Evolutionary conservation across 2,329 filamentous ascomycete genomes (phyloP), one percentile per base, ranked within the genome.

Genomic region (Pestalotiopsis sp.): DNA sequence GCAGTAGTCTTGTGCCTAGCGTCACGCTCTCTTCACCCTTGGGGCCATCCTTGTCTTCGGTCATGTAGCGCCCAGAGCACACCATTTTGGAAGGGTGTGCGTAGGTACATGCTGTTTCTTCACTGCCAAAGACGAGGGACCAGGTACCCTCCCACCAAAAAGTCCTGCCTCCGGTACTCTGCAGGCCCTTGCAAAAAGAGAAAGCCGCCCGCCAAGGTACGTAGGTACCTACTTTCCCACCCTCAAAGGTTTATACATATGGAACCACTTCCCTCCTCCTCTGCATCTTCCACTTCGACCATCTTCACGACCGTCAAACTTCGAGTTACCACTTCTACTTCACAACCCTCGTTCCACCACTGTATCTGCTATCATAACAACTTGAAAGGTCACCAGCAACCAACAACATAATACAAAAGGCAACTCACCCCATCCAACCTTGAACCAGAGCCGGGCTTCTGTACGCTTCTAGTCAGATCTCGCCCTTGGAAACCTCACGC

Each of bases 181-280:
- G 38, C 65, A 45, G 36, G 23, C 65, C 56, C 31, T 9, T 49
- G 36, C 65, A 45, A 41, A 36, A 36, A 40, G 36, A 52, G 45
- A 52, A 40, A 59, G 65, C 14, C 56, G 20, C 52, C 65, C 27
- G 20, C 20, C 36, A 41, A 60, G 36, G 49, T 7, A 65, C 20
- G 23, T n/a, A 25, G 12, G 38, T 52, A 65, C 62, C 41, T 31
- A 52, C 38, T 45, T 40, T 12, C 40, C 27, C 38, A 49, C 45
- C n/a, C 56, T 52, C 31, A 36, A 27, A 41, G 12, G 56, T 41
- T 56, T 56, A 66, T 66, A 66, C 65, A 66, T 66, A 66, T 66
- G 45, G 65, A 66, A 66, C 65, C 63, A 27, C 63, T 56, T 66
- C 40, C 56, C 52, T 66, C 65, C 65, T 66, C 31, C 65, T 38